phyloP scores from a whole-genome alignment of 2,329 filamentous ascomycete species.

The Botrytis fragariae region DNA sequence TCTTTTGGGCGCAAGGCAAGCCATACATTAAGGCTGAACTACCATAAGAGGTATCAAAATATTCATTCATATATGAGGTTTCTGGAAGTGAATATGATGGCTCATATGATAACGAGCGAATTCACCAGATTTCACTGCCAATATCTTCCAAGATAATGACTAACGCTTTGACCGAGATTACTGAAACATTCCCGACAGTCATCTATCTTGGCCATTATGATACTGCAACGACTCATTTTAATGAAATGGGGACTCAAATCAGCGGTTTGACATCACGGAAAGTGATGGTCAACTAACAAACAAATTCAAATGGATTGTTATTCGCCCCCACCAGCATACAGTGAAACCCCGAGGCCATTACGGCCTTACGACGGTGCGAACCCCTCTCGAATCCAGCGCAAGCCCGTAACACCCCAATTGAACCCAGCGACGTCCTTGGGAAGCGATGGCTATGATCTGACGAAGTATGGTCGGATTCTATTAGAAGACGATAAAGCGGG shows the following conservation, averaged over 20 bases:
- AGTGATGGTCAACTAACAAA: neutral
- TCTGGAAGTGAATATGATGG: neutral
- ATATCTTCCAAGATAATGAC: neutral
- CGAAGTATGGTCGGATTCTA: neutral
- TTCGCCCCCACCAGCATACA: slow-evolving; percentile 15
- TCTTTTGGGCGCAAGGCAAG: neutral
- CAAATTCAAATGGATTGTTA: slow-evolving; percentile 10
- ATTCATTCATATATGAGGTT: neutral
- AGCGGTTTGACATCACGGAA: neutral
- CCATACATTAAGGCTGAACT: neutral
- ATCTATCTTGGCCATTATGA: neutral
- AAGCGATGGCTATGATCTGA: neutral
- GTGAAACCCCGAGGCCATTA: neutral
- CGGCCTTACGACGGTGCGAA: neutral
- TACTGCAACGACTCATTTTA: neutral
- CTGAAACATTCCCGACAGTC: slow-evolving; percentile 2
- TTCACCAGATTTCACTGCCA: neutral
- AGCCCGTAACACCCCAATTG: neutral
- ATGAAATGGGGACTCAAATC: neutral
- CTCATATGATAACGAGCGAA: neutral
- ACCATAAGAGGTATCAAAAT: neutral
- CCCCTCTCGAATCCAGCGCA: slow-evolving; percentile 8
- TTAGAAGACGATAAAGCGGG: neutral
- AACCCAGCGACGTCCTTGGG: neutral
- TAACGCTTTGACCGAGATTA: neutral